Percentiles rank a stretch among this genome's conserved stretches.
phyloP scores from a whole-genome alignment of 2,329 filamentous ascomycete genomes.

The Ilyonectria mors-panacis region DNA sequence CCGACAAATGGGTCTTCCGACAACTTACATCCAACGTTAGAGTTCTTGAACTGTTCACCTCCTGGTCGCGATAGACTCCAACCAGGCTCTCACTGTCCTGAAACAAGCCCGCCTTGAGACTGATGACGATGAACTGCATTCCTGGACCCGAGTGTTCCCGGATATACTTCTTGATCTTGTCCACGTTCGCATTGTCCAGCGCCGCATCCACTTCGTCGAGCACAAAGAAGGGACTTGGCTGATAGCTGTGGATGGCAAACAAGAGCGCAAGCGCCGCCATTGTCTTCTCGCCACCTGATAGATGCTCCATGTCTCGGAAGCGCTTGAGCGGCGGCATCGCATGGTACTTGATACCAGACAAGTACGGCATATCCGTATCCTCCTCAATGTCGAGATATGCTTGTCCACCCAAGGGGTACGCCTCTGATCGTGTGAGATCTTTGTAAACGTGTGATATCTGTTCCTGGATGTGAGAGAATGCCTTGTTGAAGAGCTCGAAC shows the following conservation, averaged over 20 bases:
- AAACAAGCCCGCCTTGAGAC: slow-evolving; percentile 94
- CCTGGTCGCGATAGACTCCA: slow-evolving; percentile 95
- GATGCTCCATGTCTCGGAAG: slow-evolving; percentile 98
- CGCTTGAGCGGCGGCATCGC: slow-evolving; percentile 99
- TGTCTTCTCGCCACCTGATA: slow-evolving; percentile 98
- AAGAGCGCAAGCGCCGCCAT: slow-evolving; percentile 97
- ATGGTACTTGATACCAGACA: slow-evolving; percentile 97
- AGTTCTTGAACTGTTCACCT: slow-evolving; percentile 90
- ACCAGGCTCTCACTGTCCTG: slow-evolving; percentile 97
- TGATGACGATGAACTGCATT: slow-evolving; percentile 99
- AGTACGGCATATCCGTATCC: slow-evolving; percentile 95
- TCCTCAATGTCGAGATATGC: slow-evolving; percentile 92
- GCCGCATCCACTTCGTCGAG: slow-evolving; percentile 98
- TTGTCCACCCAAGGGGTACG: slow-evolving; percentile 93
- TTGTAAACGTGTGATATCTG: slow-evolving; percentile 96
- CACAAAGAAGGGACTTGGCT: slow-evolving; percentile 97
- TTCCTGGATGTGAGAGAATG: slow-evolving; percentile 94
- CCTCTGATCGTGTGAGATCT: slow-evolving; percentile 89
- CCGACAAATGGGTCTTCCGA: background rate
- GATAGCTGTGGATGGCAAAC: slow-evolving; percentile 97
- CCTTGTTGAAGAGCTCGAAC: slow-evolving; percentile 93
- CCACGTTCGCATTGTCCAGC: slow-evolving; percentile 97
- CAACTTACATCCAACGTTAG: slow-evolving; percentile 93
- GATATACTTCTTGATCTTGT: slow-evolving; percentile 97
- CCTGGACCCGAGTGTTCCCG: slow-evolving; percentile 93